These are phyloP conservation scores for Ustilago tritici DNA, from an alignment of 1,284 basidiomycete species.

Conservation along the genomic window DNA sequence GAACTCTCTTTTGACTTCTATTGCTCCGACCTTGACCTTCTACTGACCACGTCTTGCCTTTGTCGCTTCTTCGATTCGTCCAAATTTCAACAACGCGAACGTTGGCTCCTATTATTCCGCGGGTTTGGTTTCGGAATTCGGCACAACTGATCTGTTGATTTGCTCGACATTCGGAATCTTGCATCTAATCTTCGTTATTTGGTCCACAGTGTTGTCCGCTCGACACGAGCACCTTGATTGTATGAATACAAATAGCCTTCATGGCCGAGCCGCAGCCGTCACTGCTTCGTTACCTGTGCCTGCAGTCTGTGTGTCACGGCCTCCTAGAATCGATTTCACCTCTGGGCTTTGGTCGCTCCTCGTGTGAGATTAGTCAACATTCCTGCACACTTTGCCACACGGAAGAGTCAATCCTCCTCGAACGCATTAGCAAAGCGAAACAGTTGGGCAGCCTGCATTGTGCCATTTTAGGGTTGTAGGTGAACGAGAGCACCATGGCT, in stretches of 20 bases:
- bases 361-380: too few relatives aligned
- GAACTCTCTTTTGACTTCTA: not conserved
- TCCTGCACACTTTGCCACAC: too few relatives aligned
- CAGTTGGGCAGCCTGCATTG: too few relatives aligned
- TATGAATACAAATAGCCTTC: constrained; percentile 1
- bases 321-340: too few relatives aligned
- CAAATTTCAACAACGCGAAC: not conserved
- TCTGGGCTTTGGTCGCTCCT: too few relatives aligned
- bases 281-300: not conserved
- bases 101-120: not conserved
- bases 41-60: not conserved
- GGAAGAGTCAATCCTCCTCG: constrained; percentile 5
- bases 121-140: not conserved
- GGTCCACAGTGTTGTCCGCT: constrained; percentile 13
- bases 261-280: not conserved
- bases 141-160: not conserved
- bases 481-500: constrained; percentile 40
- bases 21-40: not conserved
- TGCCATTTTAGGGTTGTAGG: constrained; percentile 6
- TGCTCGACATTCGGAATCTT: not conserved
- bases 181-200: not conserved
- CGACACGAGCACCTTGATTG: constrained; percentile 15
- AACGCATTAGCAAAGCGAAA: too few relatives aligned
- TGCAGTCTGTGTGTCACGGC: not conserved
- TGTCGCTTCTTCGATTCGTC: not conserved